Conservation (phyloP, 2,329 filamentous ascomycete genomes). For the Ceratocystis cubensis region DNA sequence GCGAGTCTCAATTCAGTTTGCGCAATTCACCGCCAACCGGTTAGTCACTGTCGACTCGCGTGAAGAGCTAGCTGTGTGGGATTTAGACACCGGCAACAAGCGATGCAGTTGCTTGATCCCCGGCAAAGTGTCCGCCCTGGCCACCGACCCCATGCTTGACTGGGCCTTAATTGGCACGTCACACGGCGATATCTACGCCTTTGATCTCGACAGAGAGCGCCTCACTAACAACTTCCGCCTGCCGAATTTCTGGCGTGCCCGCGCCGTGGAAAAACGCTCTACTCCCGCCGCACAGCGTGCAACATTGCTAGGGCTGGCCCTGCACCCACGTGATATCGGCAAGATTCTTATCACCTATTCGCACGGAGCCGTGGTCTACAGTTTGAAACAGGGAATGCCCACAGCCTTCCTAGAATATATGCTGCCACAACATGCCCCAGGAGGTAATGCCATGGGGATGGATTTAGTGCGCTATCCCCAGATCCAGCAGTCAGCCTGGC, state of each 20-base stretch:
- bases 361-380: conserved; percentile 78
- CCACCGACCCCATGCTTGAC: conserved; percentile 81
- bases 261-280: conserved; percentile 50
- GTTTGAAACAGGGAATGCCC: conserved; percentile 80
- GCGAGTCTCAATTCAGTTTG: conserved; percentile 58
- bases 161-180: conserved; percentile 80
- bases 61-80: conserved; percentile 76
- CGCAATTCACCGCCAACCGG: conserved; percentile 79
- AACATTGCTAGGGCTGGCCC: conserved; percentile 60
- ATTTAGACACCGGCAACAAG: conserved; percentile 56
- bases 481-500: conserved; percentile 78
- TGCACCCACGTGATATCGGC: conserved; percentile 87
- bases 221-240: conserved; percentile 62
- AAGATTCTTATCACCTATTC: conserved; percentile 84
- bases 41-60: conserved; percentile 73
- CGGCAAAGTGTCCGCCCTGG: conserved; percentile 58
- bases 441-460: conserved; percentile 56
- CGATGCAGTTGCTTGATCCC: conserved; percentile 62
- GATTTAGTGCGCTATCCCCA: conserved; percentile 56
- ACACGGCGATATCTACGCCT: conserved; percentile 78
- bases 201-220: conserved; percentile 73
- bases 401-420: conserved; percentile 73
- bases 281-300: conserved; percentile 25
- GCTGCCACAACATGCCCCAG: conserved; percentile 67
- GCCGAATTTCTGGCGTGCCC: conserved; percentile 73